These are phyloP conservation scores for Urostyla sp. DNA, from an alignment of 73 alveolate species.

Conservation along the genomic window DNA sequence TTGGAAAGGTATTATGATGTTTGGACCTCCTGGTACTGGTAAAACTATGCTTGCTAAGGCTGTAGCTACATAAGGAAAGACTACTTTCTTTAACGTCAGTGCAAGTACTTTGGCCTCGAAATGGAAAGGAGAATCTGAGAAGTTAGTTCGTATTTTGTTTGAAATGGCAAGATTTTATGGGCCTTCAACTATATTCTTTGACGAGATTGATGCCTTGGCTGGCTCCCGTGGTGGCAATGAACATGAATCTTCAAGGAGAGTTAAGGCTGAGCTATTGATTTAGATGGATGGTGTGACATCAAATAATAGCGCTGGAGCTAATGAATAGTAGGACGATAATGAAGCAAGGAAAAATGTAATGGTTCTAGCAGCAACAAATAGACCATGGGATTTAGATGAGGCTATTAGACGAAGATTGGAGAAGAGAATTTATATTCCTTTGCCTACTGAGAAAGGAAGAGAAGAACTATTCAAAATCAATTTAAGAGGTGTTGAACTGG, in stretches of 20 bases:
- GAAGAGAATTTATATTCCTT: constrained; percentile 87
- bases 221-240: constrained; percentile 86
- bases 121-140: constrained; percentile 93
- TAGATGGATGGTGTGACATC: constrained; percentile 91
- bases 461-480: constrained; percentile 80
- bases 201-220: constrained; percentile 96
- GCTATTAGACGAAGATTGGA: constrained; percentile 94
- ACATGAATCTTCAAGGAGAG: constrained; percentile 85
- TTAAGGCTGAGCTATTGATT: constrained; percentile 79
- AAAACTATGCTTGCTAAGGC: constrained; percentile 96
- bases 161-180: constrained; percentile 98
- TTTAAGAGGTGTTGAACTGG: constrained; percentile 37
- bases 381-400: constrained; percentile 97
- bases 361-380: constrained; percentile 89
- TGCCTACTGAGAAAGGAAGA: constrained; percentile 97
- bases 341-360: constrained; percentile 79
- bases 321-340: constrained; percentile 52
- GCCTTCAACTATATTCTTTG: constrained; percentile 98
- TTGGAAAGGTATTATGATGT: constrained; percentile 89
- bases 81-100: constrained; percentile 86
- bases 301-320: constrained; percentile 54
- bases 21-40: constrained; percentile 97
- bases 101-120: constrained; percentile 83
- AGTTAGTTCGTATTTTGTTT: constrained; percentile 79
- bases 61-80: constrained; percentile 89